Percentiles rank a stretch among this genome's conserved stretches.
phyloP scores from a whole-genome alignment of 2,329 filamentous ascomycete species.

The Aspergillus costaricaensis region DNA sequence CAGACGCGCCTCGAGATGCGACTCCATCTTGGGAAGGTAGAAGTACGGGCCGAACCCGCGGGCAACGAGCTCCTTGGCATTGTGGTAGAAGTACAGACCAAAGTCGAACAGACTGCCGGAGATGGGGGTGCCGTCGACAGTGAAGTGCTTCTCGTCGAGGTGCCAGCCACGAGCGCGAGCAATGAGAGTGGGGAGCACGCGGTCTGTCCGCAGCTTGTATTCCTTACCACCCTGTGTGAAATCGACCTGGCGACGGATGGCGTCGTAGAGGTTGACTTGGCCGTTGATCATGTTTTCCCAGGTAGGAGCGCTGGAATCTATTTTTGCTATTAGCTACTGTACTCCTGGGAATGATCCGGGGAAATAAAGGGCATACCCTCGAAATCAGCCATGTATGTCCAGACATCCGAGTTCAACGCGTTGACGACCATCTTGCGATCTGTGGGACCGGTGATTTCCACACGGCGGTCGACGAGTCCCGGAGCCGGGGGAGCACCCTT shows the following conservation, averaged over 20 bases:
- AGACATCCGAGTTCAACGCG: constrained; percentile 91
- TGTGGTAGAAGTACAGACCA: constrained; percentile 99
- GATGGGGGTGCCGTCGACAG: constrained; percentile 90
- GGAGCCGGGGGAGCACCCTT: constrained; percentile 88
- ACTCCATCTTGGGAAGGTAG: constrained; percentile 98
- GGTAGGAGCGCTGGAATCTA: constrained; percentile 92
- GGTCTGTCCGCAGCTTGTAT: constrained; percentile 95
- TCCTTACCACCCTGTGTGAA: constrained; percentile 95
- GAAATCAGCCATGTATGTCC: constrained; percentile 99
- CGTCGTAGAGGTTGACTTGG: constrained; percentile 96
- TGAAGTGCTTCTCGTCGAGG: constrained; percentile 97
- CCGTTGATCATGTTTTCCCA: constrained; percentile 99
- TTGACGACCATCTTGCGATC: constrained; percentile 99
- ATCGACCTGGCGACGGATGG: constrained; percentile 88
- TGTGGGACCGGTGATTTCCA: constrained; percentile 96
- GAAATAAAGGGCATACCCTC: constrained; percentile 83
- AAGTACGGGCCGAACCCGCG: constrained; percentile 91
- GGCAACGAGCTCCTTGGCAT: constrained; percentile 82
- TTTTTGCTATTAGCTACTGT: no score
- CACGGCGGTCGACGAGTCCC: constrained; percentile 86
- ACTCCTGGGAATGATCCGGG: no score
- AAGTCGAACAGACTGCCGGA: constrained; percentile 95
- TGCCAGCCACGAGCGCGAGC: constrained; percentile 96
- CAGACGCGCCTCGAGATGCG: constrained; percentile 90
- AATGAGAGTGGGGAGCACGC: constrained; percentile 83